Evolutionary conservation across 495 filamentous ascomycete species (phyloP).

Genomic region (Thermochaetoides thermophila): DNA sequence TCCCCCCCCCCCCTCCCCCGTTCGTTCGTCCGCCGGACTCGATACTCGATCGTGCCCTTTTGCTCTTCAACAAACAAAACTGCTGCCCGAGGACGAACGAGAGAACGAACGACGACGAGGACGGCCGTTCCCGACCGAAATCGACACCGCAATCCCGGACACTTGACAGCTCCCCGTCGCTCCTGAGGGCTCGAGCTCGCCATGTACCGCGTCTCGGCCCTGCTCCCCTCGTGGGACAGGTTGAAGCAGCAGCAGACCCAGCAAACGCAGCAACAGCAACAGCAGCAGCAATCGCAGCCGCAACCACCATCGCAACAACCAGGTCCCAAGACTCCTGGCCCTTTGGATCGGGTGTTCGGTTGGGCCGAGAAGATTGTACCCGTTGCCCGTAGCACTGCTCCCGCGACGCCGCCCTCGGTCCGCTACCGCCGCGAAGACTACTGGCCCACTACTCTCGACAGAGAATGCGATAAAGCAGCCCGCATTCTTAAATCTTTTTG

Average conservation of each 20-base stretch:
- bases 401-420: conserved; percentile 36
- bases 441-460: conserved; percentile 68
- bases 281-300: too few species aligned
- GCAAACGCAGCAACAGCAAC: conserved; percentile 1
- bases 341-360: conserved; percentile 29
- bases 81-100: too few species aligned
- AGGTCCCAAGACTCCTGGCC: conserved; percentile 11
- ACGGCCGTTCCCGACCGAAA: too few species aligned
- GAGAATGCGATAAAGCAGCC: conserved; percentile 76
- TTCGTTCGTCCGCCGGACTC: too few species aligned
- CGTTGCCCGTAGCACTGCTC: conserved; percentile 30
- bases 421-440: conserved; percentile 46
- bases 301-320: conserved; percentile 9
- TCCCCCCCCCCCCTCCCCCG: not conserved
- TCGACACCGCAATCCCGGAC: conserved; percentile 1
- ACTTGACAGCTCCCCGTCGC: not conserved
- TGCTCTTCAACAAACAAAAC: too few species aligned
- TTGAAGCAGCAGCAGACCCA: conserved; percentile 18
- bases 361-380: conserved; percentile 33
- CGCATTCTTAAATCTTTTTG: conserved; percentile 75
- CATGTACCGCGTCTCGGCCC: conserved; percentile 37
- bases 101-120: too few species aligned
- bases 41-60: too few species aligned
- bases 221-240: conserved; percentile 37
- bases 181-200: conserved; percentile 8